Conservation (phyloP, 75 land plant genomes). For the Picea glauca region DNA sequence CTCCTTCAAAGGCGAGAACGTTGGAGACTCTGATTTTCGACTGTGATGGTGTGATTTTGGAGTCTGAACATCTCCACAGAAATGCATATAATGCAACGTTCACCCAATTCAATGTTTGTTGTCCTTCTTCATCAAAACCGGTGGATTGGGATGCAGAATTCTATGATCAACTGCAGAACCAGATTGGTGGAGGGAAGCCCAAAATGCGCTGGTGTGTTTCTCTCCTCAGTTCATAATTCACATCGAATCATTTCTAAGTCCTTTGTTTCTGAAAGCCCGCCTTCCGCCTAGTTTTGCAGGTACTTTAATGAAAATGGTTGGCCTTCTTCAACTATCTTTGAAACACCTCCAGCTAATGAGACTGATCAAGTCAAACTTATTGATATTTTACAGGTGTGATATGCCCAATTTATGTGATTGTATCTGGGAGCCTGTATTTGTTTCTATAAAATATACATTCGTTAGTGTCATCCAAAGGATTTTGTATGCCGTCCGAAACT, state of each 20-base stretch:
- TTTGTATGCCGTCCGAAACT: background rate
- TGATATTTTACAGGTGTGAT: constrained; percentile 74
- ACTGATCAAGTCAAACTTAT: constrained; percentile 59
- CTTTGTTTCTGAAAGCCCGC: background rate
- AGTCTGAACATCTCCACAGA: constrained; percentile 93
- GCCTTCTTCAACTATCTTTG: constrained; percentile 78
- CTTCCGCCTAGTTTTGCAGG: constrained; percentile 32
- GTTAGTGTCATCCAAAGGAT: too few relatives aligned
- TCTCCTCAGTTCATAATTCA: background rate
- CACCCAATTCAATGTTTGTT: constrained; percentile 70
- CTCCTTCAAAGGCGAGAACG: constrained; percentile 17
- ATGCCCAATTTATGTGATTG: too few relatives aligned
- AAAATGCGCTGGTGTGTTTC: constrained; percentile 89
- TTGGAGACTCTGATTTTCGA: constrained; percentile 90
- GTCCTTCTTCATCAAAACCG: constrained; percentile 40
- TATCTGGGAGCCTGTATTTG: too few relatives aligned
- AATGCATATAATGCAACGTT: constrained; percentile 94
- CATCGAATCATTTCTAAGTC: background rate
- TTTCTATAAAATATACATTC: too few relatives aligned
- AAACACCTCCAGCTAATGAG: constrained; percentile 54
- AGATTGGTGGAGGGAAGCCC: constrained; percentile 93
- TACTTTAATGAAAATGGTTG: constrained; percentile 89
- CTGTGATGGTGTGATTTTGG: constrained; percentile 95
- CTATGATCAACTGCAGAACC: constrained; percentile 93
- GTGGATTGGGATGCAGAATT: constrained; percentile 74